Evolutionary conservation across 2,329 filamentous ascomycete genomes (phyloP).

Genomic region (Aspergillus luchuensis): DNA sequence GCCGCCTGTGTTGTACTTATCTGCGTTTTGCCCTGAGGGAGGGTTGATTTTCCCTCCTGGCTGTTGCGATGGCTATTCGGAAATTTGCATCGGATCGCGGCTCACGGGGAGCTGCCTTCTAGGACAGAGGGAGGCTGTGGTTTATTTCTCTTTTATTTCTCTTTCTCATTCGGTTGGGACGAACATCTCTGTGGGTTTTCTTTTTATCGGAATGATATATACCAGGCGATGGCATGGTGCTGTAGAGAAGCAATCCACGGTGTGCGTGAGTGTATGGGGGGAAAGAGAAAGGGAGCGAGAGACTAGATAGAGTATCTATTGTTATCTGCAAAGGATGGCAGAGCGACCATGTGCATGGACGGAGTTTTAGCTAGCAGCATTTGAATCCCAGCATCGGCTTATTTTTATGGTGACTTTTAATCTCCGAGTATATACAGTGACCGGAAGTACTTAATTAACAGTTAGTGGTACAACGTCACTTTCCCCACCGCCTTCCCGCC

Average conservation of each 20-base stretch:
- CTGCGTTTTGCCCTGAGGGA: not conserved
- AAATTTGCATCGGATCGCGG: too few relatives aligned
- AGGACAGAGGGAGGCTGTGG: too few relatives aligned
- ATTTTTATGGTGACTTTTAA: not conserved
- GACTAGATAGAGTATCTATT: not conserved
- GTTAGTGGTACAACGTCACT: not conserved
- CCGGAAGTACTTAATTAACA: too few relatives aligned
- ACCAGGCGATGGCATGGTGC: not conserved
- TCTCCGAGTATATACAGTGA: not conserved
- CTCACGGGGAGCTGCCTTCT: too few relatives aligned
- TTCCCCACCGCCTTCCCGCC: not conserved
- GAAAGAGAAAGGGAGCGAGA: not conserved
- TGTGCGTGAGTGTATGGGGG: too few relatives aligned
- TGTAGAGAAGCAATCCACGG: not conserved
- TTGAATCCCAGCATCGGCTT: not conserved
- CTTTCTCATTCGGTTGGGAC: too few relatives aligned
- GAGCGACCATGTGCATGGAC: not conserved
- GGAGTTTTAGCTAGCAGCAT: not conserved
- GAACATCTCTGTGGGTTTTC: too few relatives aligned
- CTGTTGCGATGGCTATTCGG: too few relatives aligned
- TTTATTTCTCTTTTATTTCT: too few relatives aligned
- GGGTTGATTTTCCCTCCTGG: too few relatives aligned
- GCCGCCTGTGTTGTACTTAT: not conserved
- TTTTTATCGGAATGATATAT: too few relatives aligned
- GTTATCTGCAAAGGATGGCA: not conserved